A percentile compares a stretch with the other conserved stretches of the same genome.
phyloP scores from a whole-genome alignment of 139 green algal species.

The Spirogloea muscicola region DNA sequence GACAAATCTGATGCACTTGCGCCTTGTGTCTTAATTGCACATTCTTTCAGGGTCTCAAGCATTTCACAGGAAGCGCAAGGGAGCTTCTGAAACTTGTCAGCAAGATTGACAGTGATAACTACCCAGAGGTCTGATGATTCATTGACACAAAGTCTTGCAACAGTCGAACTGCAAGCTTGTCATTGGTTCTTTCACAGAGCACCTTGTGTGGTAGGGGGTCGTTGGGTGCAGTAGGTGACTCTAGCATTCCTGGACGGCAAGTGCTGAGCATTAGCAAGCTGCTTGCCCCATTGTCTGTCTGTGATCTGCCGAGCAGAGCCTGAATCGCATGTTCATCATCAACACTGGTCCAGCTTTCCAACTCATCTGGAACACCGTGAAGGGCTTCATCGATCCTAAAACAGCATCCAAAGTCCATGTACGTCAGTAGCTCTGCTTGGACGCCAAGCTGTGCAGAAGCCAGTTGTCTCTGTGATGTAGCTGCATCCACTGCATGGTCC shows the following conservation, averaged over 20 bases:
- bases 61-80: constrained; percentile 13
- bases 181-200: too few species aligned
- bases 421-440: too few species aligned
- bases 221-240: too few species aligned
- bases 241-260: too few species aligned
- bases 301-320: background rate
- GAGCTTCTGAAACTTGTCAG: constrained; percentile 24
- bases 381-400: constrained; percentile 44
- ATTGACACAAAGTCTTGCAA: too few species aligned
- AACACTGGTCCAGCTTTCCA: constrained; percentile 52
- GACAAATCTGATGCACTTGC: too few species aligned
- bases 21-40: too few species aligned
- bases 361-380: constrained; percentile 45
- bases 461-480: background rate
- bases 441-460: background rate
- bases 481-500: background rate
- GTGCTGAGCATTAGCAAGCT: too few species aligned
- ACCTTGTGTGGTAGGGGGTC: too few species aligned
- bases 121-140: constrained; percentile 45
- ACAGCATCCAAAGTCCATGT: constrained; percentile 48
- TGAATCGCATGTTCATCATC: constrained; percentile 52
- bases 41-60: constrained; percentile 23
- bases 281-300: too few species aligned
- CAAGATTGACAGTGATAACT: constrained; percentile 48
- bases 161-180: too few species aligned